Evolutionary conservation across 2,329 filamentous ascomycete genomes (phyloP).

Genomic region (Cladosporium sp.): DNA sequence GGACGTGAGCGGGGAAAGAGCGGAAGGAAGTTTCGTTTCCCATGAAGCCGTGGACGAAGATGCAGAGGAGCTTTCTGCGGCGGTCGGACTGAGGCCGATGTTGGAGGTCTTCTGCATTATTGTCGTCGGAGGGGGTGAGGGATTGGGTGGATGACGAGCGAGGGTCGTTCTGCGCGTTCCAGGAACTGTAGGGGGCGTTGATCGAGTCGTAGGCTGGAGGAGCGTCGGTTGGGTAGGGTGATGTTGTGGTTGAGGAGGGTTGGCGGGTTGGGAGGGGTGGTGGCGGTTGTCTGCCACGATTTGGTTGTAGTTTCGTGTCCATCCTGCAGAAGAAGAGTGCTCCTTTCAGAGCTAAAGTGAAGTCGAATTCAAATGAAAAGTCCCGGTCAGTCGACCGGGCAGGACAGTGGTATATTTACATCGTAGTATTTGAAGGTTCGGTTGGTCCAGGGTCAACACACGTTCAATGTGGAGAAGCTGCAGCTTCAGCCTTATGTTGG

Average conservation of each 20-base stretch:
- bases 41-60: slow-evolving; percentile 90
- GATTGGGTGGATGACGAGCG: slow-evolving; percentile 44
- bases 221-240: neutral
- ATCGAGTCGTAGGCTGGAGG: slow-evolving; percentile 14
- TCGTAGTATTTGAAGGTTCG: neutral
- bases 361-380: neutral
- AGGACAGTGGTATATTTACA: neutral
- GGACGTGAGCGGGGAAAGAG: slow-evolving; percentile 82
- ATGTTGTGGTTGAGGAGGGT: slow-evolving; percentile 1
- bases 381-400: slow-evolving; percentile 1
- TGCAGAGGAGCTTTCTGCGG: slow-evolving; percentile 60
- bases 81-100: slow-evolving; percentile 4
- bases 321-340: neutral
- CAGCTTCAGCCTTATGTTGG: too few species aligned
- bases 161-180: slow-evolving; percentile 31
- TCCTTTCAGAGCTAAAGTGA: neutral
- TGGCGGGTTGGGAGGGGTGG: slow-evolving; percentile 13
- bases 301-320: slow-evolving; percentile 6
- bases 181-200: neutral
- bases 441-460: neutral
- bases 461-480: too few species aligned
- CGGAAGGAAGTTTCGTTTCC: slow-evolving; percentile 82
- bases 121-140: slow-evolving; percentile 34
- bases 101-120: slow-evolving; percentile 28
- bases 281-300: slow-evolving; percentile 4